Evolutionary conservation across 345 rosid species (phyloP).

Genomic region (Erodium maritimum): DNA sequence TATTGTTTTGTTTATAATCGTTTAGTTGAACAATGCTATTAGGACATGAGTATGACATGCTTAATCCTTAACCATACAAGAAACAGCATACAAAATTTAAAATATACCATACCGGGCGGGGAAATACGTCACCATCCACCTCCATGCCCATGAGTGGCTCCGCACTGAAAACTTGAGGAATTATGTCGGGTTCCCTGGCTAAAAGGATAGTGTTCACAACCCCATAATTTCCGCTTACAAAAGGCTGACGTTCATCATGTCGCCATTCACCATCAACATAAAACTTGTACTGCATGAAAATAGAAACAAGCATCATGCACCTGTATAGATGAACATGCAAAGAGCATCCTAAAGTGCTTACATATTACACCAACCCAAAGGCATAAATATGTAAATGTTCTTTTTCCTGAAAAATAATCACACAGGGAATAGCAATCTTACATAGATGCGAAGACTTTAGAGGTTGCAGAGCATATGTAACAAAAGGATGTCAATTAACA

Average conservation of each 20-base stretch:
- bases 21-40: not conserved
- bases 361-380: not conserved
- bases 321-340: not conserved
- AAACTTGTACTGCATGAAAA: constrained; percentile 64
- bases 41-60: not conserved
- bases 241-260: constrained; percentile 65
- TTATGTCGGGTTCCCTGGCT: constrained; percentile 35
- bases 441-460: not conserved
- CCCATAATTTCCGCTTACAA: constrained; percentile 48
- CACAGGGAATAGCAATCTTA: not conserved
- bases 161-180: constrained; percentile 19
- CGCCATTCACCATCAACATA: constrained; percentile 88
- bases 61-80: not conserved
- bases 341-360: not conserved
- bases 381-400: not conserved
- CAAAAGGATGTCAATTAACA: not conserved
- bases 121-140: constrained; percentile 45
- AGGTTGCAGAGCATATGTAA: not conserved
- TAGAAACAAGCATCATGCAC: not conserved
- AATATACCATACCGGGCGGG: constrained; percentile 27
- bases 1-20: not conserved
- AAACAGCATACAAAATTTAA: not conserved
- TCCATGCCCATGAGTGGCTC: constrained; percentile 57
- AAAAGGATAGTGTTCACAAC: constrained; percentile 55
- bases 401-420: not conserved